phyloP scores from a whole-genome alignment of 2,329 filamentous ascomycete species.

The Fusarium sp. region DNA sequence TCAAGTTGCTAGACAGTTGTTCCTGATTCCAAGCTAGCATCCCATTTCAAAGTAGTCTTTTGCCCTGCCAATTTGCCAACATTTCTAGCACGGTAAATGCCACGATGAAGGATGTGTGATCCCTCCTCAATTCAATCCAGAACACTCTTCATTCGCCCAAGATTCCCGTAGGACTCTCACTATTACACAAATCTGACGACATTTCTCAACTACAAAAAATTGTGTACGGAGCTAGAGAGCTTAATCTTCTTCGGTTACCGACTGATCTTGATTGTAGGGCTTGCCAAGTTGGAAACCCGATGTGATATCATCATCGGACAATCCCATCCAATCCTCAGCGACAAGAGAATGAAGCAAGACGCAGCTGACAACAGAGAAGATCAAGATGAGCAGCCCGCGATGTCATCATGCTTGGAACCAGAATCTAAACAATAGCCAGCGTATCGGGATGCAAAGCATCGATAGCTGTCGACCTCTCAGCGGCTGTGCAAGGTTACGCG shows the following conservation, averaged over 20 bases:
- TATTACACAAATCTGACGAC: too few relatives aligned
- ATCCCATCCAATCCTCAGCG: neutral
- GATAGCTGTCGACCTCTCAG: neutral
- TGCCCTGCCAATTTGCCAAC: neutral
- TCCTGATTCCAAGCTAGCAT: neutral
- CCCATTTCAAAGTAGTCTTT: neutral
- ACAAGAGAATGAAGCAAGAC: neutral
- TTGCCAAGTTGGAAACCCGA: neutral
- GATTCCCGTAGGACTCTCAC: too few relatives aligned
- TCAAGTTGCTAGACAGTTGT: neutral
- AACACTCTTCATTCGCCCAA: too few relatives aligned
- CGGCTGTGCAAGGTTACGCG: neutral
- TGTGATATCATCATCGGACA: constrained; percentile 12
- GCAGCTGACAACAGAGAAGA: neutral
- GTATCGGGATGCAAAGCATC: constrained; percentile 9
- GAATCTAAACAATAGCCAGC: neutral
- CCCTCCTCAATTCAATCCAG: neutral
- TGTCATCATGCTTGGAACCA: constrained; percentile 17
- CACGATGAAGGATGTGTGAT: neutral
- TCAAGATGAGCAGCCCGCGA: neutral
- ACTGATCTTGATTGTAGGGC: neutral
- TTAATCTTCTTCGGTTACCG: neutral
- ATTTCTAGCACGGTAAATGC: neutral
- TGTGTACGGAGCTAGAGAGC: neutral
- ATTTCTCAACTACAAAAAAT: too few relatives aligned